A percentile compares a stretch with the other conserved stretches of the same genome.
Evolutionary conservation across 2,329 filamentous ascomycete genomes (phyloP).

Genomic region (Verticillium nubilum): DNA sequence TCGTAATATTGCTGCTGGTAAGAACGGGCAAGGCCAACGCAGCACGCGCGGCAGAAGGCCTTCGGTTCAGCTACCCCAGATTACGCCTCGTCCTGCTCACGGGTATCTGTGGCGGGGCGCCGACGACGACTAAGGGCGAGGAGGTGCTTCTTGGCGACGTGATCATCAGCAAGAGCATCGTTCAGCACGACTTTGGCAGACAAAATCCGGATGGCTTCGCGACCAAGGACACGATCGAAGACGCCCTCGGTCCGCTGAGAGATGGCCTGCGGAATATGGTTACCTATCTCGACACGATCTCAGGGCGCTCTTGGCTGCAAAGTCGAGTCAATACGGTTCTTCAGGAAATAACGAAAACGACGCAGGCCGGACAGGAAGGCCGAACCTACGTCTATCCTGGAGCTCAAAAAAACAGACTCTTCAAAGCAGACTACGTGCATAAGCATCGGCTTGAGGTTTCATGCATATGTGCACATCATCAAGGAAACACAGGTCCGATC

Average conservation of each 20-base stretch:
- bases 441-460: constrained; percentile 16
- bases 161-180: constrained; percentile 19
- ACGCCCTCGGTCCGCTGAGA: constrained; percentile 13
- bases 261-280: background rate
- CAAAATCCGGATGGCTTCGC: constrained; percentile 17
- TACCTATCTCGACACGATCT: background rate
- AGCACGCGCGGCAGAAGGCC: constrained; percentile 15
- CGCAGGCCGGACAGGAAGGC: constrained; percentile 4
- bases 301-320: background rate
- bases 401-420: constrained; percentile 21
- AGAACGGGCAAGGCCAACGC: constrained; percentile 22
- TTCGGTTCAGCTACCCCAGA: constrained; percentile 25
- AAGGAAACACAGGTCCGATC: background rate
- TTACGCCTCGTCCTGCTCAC: constrained; percentile 29
- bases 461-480: background rate
- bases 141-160: constrained; percentile 25
- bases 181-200: constrained; percentile 22
- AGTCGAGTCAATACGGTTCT: background rate
- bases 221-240: constrained; percentile 17
- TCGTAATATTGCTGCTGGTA: constrained; percentile 21
- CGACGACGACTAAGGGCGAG: background rate
- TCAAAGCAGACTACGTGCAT: constrained; percentile 22
- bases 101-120: constrained; percentile 35
- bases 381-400: constrained; percentile 20
- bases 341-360: background rate